Evolutionary conservation across 441 rosid species (phyloP).

Genomic region (Aleurites moluccanus): DNA sequence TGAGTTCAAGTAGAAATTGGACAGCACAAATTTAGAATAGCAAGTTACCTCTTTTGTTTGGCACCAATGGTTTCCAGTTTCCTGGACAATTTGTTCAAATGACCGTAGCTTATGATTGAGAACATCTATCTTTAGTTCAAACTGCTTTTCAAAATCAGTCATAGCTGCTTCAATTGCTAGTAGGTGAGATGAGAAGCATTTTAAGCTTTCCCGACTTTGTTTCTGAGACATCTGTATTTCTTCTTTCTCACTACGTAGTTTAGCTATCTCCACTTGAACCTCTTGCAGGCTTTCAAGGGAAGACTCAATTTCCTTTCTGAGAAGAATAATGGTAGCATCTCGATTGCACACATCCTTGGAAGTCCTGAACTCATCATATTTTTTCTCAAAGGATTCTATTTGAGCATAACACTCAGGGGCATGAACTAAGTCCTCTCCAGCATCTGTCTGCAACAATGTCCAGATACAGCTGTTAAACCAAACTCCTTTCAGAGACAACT

Average conservation of each 20-base stretch:
- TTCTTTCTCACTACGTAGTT: constrained; percentile 62
- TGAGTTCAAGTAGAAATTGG: background rate
- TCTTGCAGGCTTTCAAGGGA: constrained; percentile 79
- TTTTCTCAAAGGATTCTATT: constrained; percentile 35
- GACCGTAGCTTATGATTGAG: constrained; percentile 50
- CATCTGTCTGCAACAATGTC: constrained; percentile 52
- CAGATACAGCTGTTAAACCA: constrained; percentile 33
- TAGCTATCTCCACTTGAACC: constrained; percentile 71
- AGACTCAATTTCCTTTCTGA: constrained; percentile 78
- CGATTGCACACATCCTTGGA: constrained; percentile 42
- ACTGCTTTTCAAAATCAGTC: constrained; percentile 52
- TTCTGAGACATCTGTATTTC: constrained; percentile 56
- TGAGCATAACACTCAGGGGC: constrained; percentile 34
- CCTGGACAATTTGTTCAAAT: constrained; percentile 43
- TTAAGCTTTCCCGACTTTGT: constrained; percentile 51
- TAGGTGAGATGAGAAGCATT: constrained; percentile 47
- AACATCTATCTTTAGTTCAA: constrained; percentile 43
- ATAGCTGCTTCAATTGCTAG: constrained; percentile 53
- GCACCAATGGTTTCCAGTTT: constrained; percentile 46
- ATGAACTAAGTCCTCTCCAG: constrained; percentile 35
- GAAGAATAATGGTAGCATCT: constrained; percentile 59
- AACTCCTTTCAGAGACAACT: constrained; percentile 29
- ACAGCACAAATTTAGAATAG: constrained; percentile 6
- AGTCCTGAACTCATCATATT: constrained; percentile 29
- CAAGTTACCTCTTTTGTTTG: constrained; percentile 58